Evolutionary conservation across 306 rosid species (phyloP), one percentile per base, ranked within the genome.

Genomic region (Pyrus bretschneideri): DNA sequence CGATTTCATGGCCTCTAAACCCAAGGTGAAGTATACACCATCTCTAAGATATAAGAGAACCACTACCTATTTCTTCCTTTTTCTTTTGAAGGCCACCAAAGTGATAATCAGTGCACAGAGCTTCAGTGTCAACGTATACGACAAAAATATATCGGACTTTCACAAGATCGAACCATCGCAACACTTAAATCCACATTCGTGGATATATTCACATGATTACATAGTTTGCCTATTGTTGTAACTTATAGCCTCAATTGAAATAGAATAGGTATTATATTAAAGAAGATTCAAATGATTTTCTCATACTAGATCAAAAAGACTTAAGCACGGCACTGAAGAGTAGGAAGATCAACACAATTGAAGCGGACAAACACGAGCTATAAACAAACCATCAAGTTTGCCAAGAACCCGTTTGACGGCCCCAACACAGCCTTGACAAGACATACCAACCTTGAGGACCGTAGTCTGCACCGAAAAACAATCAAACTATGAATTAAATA

Each of bases 351-450:
- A 54, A 51, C 35, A 31, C 18, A 40, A 23, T 21, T 15, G 59
- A 38, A 67, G 3, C 46, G 57, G 12, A 71, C 11, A 42, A 74
- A 46, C 5, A 2, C 17, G 14, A 55, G 65, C 29, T 31, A 23
- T 21, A 31, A 75, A 76, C 70, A 23, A 86, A 95, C 98, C 98
- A 86, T 92, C 93, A 85, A 95, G 58, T 76, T 95, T 95, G 17
- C 87, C 98, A 87, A 92, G 85, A 71, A 92, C 98, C 83, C 97
- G 89, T 70, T 87, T 90, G 78, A 95, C 98, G 4, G 97, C 99
- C 51, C 97, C 99, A 72, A 81, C 88, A 71, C 97, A 95, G 22
- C 97, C 97, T 83, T 88, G 82, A 65, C 99, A 95, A 23, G 99
- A 89, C 99, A 95, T 95, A 11, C 82, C 91, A 80, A 95, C 99